These are phyloP conservation scores for Colletotrichum tamarilloi DNA, from an alignment of 2,329 filamentous ascomycete genomes.

Conservation along the genomic window DNA sequence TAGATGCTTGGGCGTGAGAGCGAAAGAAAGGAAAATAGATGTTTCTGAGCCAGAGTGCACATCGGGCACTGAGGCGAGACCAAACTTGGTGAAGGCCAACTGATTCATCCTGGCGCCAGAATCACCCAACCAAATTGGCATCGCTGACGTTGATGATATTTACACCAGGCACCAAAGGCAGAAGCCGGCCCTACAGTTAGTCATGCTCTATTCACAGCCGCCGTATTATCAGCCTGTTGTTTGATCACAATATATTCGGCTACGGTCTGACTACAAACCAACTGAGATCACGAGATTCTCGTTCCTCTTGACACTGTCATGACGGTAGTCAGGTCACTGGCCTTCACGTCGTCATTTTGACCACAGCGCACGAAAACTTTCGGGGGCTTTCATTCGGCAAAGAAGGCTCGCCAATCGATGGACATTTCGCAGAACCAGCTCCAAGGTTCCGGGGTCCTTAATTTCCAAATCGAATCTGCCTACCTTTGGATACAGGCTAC, in stretches of 20 bases:
- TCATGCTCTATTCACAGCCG: not conserved
- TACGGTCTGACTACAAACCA: not conserved
- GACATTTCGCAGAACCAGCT: constrained; percentile 12
- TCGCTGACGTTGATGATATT: not conserved
- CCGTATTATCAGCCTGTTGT: not conserved
- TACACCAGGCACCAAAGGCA: constrained; percentile 1
- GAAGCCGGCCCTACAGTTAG: not conserved
- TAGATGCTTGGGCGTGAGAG: not conserved
- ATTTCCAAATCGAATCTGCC: constrained; percentile 14
- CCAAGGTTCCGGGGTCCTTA: constrained; percentile 26
- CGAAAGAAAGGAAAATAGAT: not conserved
- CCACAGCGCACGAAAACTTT: not conserved
- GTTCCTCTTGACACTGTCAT: not conserved
- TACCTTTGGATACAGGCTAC: not conserved
- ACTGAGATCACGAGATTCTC: not conserved
- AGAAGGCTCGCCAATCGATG: constrained; percentile 7
- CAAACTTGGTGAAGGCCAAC: not conserved
- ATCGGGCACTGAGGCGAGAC: not conserved
- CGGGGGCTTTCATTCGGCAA: not conserved
- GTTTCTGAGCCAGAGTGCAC: not conserved
- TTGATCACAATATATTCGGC: not conserved
- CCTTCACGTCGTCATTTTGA: not conserved
- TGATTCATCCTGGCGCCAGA: not conserved
- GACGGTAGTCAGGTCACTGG: not conserved
- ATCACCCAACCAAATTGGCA: not conserved